A percentile compares a stretch with the other conserved stretches of the same genome.
phyloP scores from a whole-genome alignment of 129 eudicot species.

The Chrysanthemum makinoi region DNA sequence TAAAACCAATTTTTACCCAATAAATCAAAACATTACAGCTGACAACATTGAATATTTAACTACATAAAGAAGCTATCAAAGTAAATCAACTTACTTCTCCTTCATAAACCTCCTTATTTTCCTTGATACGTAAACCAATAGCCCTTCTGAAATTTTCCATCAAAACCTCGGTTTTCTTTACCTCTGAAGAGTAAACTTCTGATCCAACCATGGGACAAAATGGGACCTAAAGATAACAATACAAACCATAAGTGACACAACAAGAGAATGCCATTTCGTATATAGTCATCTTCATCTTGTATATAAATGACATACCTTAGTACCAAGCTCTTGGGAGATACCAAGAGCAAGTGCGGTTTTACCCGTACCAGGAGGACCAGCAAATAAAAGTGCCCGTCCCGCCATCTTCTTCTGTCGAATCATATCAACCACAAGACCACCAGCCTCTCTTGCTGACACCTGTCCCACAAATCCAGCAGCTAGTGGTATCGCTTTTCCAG shows the following conservation, averaged over 20 bases:
- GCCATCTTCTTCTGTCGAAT: conserved; percentile 99
- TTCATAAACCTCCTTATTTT: conserved; percentile 96
- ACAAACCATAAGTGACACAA: background rate
- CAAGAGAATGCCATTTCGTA: background rate
- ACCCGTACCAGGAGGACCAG: conserved; percentile 99
- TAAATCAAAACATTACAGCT: background rate
- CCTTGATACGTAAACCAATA: conserved; percentile 96
- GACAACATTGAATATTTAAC: background rate
- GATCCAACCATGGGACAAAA: conserved; percentile 99
- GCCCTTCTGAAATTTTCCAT: conserved; percentile 99
- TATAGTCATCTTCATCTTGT: background rate
- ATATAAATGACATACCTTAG: conserved; percentile 51
- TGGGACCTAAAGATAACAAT: conserved; percentile 59
- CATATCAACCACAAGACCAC: conserved; percentile 97
- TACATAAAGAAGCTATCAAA: background rate
- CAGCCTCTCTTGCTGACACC: conserved; percentile 83
- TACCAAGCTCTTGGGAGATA: conserved; percentile 92
- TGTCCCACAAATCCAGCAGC: conserved; percentile 99
- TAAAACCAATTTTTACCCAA: conserved; percentile 26
- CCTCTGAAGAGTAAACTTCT: conserved; percentile 98
- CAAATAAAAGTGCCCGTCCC: conserved; percentile 80
- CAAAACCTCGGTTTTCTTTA: conserved; percentile 93
- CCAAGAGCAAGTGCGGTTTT: conserved; percentile 98
- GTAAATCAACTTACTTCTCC: conserved; percentile 69
- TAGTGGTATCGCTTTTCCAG: conserved; percentile 75